Conservation (phyloP, 805 yeast species). For the Lachancea sp. region DNA sequence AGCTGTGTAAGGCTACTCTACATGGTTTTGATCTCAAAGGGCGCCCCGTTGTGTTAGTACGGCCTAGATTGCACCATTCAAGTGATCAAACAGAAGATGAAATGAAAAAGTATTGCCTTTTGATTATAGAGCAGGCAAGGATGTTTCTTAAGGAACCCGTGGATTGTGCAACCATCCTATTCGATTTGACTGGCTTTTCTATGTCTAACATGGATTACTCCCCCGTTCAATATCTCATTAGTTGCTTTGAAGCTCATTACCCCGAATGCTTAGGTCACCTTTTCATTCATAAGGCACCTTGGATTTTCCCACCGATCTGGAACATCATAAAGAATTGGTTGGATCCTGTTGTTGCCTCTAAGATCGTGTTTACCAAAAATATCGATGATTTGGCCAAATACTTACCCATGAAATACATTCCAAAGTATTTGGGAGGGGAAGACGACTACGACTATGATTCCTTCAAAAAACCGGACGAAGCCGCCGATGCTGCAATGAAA, state of each 20-base stretch:
- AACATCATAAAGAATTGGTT: constrained; percentile 86
- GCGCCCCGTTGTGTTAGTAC: constrained; percentile 75
- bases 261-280: constrained; percentile 88
- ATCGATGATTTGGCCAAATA: constrained; percentile 58
- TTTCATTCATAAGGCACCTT: constrained; percentile 89
- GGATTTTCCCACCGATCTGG: constrained; percentile 96
- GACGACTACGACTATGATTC: constrained; percentile 48
- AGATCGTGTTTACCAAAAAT: constrained; percentile 75
- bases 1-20: constrained; percentile 63
- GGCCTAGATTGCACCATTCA: constrained; percentile 71
- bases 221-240: constrained; percentile 83
- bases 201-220: constrained; percentile 89
- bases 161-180: constrained; percentile 76
- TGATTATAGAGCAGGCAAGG: constrained; percentile 77
- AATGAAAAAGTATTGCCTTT: constrained; percentile 65
- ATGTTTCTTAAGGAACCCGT: constrained; percentile 65
- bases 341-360: constrained; percentile 93
- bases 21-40: constrained; percentile 66
- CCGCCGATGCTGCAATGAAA: constrained; percentile 45
- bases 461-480: constrained; percentile 55
- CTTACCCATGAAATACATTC: constrained; percentile 55
- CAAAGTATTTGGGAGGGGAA: constrained; percentile 70
- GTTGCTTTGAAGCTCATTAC: constrained; percentile 90
- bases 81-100: constrained; percentile 63
- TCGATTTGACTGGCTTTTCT: constrained; percentile 81